phyloP scores from a whole-genome alignment of 1,284 basidiomycete species.

The Ustanciosporium gigantosporum region DNA sequence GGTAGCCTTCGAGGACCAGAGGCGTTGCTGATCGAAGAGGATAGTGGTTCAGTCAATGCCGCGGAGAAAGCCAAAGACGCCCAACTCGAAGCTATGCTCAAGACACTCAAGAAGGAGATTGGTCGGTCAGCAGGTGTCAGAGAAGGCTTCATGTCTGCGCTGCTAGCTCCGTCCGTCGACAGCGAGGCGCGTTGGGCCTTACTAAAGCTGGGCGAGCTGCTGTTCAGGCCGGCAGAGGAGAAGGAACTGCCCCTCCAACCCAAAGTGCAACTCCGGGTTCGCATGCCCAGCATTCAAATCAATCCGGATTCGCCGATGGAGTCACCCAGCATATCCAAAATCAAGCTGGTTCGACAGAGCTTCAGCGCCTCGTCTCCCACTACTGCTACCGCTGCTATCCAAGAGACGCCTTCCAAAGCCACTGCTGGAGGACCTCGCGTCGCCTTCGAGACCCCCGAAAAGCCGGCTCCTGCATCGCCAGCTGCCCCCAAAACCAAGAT shows the following conservation, averaged over 20 bases:
- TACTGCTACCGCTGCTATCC: neutral
- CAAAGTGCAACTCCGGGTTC: constrained; percentile 68
- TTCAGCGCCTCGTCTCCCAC: too few relatives aligned
- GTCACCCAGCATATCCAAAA: constrained; percentile 32
- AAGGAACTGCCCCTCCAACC: constrained; percentile 46
- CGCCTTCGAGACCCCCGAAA: constrained; percentile 39
- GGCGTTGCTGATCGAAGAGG: constrained; percentile 42
- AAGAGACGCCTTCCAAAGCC: neutral
- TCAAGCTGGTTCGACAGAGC: constrained; percentile 35
- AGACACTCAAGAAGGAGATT: constrained; percentile 54
- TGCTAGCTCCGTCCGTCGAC: constrained; percentile 67
- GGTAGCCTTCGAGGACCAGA: constrained; percentile 33
- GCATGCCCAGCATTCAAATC: constrained; percentile 47
- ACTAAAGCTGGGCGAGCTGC: constrained; percentile 86
- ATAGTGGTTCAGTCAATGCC: constrained; percentile 30
- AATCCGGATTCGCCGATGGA: neutral
- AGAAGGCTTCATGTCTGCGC: constrained; percentile 55
- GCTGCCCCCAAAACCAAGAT: constrained; percentile 29
- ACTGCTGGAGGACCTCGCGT: constrained; percentile 28
- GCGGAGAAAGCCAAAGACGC: constrained; percentile 61
- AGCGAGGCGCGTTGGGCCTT: constrained; percentile 86
- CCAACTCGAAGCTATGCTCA: constrained; percentile 66
- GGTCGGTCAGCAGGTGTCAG: constrained; percentile 57
- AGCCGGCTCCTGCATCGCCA: constrained; percentile 55
- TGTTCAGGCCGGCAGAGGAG: constrained; percentile 70